phyloP scores from a whole-genome alignment of 192 early-diverging fungal species.

The Backusella psychrophila region DNA sequence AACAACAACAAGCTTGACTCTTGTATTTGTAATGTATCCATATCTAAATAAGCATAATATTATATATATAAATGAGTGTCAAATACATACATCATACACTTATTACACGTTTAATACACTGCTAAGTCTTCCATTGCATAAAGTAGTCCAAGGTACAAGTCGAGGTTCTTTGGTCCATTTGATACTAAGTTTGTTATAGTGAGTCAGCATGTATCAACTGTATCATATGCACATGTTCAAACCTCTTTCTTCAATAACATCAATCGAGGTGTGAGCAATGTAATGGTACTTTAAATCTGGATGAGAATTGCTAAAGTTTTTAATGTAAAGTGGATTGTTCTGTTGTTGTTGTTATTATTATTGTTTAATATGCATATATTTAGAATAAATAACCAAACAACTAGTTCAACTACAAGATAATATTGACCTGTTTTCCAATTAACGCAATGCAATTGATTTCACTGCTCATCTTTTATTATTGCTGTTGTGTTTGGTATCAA shows the following conservation, averaged over 20 bases:
- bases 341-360: slow-evolving; percentile 20
- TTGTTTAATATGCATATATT: too few species aligned
- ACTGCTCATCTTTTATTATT: slow-evolving; percentile 36
- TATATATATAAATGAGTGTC: slow-evolving; percentile 7
- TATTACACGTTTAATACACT: slow-evolving; percentile 53
- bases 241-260: slow-evolving; percentile 89
- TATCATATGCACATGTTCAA: not conserved
- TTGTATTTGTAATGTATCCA: slow-evolving; percentile 89
- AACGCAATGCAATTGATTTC: slow-evolving; percentile 58
- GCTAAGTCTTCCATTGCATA: slow-evolving; percentile 88
- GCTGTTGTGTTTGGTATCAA: not conserved
- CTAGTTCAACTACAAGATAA: not conserved
- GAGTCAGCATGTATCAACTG: not conserved
- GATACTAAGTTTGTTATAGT: slow-evolving; percentile 29
- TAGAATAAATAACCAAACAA: not conserved
- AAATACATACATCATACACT: not conserved
- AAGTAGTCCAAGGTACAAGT: slow-evolving; percentile 85
- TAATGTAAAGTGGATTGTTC: slow-evolving; percentile 88
- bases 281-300: slow-evolving; percentile 88
- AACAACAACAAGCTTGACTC: slow-evolving; percentile 70
- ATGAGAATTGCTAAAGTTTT: slow-evolving; percentile 70
- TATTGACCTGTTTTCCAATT: slow-evolving; percentile 52
- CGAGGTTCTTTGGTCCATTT: slow-evolving; percentile 62
- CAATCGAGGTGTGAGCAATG: slow-evolving; percentile 86
- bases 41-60: slow-evolving; percentile 41